Conservation (phyloP, 2,329 filamentous ascomycete species). For the Chrysoporthe austroafricana region DNA sequence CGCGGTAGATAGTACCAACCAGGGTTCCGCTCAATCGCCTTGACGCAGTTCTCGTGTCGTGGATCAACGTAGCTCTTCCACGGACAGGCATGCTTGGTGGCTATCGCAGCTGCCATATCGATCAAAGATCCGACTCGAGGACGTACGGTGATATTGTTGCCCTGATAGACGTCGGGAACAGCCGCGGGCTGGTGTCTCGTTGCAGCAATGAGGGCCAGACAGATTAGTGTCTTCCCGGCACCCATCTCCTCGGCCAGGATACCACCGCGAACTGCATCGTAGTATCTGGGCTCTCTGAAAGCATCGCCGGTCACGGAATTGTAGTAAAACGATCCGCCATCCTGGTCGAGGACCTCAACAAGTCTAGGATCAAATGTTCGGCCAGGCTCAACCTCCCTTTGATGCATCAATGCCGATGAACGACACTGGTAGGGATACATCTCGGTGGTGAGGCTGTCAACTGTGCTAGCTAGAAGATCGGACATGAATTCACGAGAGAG, state of each 20-base stretch:
- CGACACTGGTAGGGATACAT: constrained; percentile 80
- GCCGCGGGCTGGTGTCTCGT: constrained; percentile 71
- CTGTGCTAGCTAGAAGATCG: constrained; percentile 55
- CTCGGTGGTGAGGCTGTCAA: constrained; percentile 63
- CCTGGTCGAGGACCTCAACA: constrained; percentile 61
- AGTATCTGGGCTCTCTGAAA: constrained; percentile 68
- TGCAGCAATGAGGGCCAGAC: constrained; percentile 74
- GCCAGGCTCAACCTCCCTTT: constrained; percentile 71
- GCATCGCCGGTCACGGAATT: constrained; percentile 67
- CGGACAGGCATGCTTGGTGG: constrained; percentile 68
- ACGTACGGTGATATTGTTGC: constrained; percentile 42
- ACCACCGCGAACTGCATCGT: constrained; percentile 76
- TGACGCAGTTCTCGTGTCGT: constrained; percentile 54
- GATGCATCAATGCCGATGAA: constrained; percentile 82
- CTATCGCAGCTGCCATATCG: constrained; percentile 75
- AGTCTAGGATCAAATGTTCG: constrained; percentile 75
- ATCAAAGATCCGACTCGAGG: constrained; percentile 64
- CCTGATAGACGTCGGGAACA: constrained; percentile 65
- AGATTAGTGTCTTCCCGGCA: constrained; percentile 86
- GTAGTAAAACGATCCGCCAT: constrained; percentile 69
- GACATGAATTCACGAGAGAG: constrained; percentile 58
- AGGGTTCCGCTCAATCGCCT: constrained; percentile 60
- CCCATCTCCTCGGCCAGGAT: constrained; percentile 83
- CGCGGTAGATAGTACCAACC: constrained; percentile 62
- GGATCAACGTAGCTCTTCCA: constrained; percentile 70